Evolutionary conservation across 768 basidiomycete species (phyloP), one percentile per base, ranked within the genome.

Genomic region (Lactifluus pinguis): DNA sequence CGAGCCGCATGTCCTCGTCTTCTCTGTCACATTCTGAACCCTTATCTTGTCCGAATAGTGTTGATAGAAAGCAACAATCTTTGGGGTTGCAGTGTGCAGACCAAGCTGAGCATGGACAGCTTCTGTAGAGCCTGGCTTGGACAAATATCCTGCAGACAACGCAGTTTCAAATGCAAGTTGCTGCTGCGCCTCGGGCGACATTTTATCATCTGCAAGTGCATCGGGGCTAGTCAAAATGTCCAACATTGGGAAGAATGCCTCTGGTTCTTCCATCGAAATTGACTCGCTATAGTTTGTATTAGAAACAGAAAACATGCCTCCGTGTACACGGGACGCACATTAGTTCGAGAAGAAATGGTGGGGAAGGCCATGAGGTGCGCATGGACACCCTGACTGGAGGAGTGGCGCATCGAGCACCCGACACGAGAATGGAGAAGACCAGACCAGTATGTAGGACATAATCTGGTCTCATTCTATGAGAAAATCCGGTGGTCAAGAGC

Each of bases 21-120:
- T 61, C 32, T 17, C 50, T 49, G 36, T 63, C n/a, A 62, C 66
- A 39, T 73, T 69, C 65, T 72, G 63, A 72, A 68, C 44, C 32
- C 39, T 44, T 4, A 63, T 62, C 57, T 67, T 66, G 65, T 74
- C 69, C 55, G 73, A 70, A 67, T 92, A 95, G 69, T 84, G 83
- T 54, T 86, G 80, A 69, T 87, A 92, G 68, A 86, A 89, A 0
- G 94, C 93, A 60, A 92, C 85, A 30, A 98, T 80, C 67, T 84
- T 86, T 0, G 95, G 92, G 0, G 83, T 83, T 7, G 86, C 80
- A 3, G 86, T 81, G 65, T 95, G 91, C 55, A 95, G 76, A 0
- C 84, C 87, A 29, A 98, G 78, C 49, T 83, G 83, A 72, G 87
- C 80, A 63, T 91, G 79, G 13, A 92, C 80, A 1, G 81, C 76